phyloP scores from a whole-genome alignment of 2,329 filamentous ascomycete genomes.

The Fusarium heterosporum region DNA sequence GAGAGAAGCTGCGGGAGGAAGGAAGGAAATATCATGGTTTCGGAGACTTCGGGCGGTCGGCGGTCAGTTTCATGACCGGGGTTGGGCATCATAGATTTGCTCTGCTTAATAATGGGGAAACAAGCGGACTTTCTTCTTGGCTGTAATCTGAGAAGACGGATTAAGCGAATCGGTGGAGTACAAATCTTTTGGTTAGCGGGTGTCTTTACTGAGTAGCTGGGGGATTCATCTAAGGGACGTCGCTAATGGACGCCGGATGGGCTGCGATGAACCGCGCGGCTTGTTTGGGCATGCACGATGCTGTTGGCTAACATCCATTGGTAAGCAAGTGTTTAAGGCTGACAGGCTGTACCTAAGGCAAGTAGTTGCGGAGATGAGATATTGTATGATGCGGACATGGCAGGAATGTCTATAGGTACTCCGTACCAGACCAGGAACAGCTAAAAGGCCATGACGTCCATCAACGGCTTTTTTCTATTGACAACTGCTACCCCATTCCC shows the following conservation, averaged over 20 bases:
- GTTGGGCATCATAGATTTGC: conserved; percentile 23
- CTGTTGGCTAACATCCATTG: background rate
- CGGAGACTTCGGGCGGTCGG: conserved; percentile 29
- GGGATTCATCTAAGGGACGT: background rate
- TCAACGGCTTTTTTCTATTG: no score
- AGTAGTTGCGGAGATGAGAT: background rate
- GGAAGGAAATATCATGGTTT: background rate
- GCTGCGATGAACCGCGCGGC: background rate
- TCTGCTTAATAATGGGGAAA: conserved; percentile 25
- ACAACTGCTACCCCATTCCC: no score
- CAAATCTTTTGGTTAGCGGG: background rate
- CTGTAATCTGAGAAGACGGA: background rate
- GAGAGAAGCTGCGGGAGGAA: background rate
- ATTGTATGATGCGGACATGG: background rate
- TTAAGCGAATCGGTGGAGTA: background rate
- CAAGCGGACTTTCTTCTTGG: conserved; percentile 7
- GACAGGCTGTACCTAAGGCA: background rate
- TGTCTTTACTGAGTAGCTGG: background rate
- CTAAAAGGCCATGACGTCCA: no score
- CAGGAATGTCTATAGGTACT: no score
- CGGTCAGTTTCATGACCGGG: background rate
- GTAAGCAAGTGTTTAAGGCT: background rate
- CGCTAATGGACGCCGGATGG: background rate
- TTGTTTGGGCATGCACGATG: background rate
- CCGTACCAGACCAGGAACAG: no score